Conservation (phyloP, 176 grass and related monocot genomes). For the Hordeum marinum region DNA sequence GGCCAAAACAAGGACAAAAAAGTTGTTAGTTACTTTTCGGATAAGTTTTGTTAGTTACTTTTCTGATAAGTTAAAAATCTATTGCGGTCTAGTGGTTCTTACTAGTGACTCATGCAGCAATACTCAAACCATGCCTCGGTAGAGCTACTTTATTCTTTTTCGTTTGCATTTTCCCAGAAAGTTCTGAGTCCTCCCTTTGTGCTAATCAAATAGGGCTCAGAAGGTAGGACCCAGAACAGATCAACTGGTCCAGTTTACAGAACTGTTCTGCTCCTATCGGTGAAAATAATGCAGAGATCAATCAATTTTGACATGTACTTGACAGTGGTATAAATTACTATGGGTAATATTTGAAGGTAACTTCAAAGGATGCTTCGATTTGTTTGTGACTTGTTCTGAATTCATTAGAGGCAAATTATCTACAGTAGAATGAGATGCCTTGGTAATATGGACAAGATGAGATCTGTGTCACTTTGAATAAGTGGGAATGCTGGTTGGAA, state of each 20-base stretch:
- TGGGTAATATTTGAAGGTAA: not conserved
- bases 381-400: not conserved
- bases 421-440: not conserved
- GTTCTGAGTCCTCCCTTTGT: not conserved
- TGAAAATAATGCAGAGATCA: not conserved
- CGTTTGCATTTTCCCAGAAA: not conserved
- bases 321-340: not conserved
- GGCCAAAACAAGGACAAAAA: not conserved
- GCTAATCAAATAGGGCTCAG: conserved; percentile 11
- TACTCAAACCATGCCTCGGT: not conserved
- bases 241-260: not conserved
- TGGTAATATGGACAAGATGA: not conserved
- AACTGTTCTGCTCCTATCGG: not conserved
- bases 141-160: not conserved
- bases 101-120: not conserved
- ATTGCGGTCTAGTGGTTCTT: not conserved
- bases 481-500: not conserved
- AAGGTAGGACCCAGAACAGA: not conserved
- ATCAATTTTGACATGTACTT: not conserved
- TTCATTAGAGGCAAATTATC: not conserved
- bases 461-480: too few species aligned
- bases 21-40: not conserved
- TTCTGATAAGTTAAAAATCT: not conserved
- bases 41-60: not conserved
- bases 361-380: not conserved